phyloP scores from a whole-genome alignment of 257 asterid species.

The Apocynum venetum region DNA sequence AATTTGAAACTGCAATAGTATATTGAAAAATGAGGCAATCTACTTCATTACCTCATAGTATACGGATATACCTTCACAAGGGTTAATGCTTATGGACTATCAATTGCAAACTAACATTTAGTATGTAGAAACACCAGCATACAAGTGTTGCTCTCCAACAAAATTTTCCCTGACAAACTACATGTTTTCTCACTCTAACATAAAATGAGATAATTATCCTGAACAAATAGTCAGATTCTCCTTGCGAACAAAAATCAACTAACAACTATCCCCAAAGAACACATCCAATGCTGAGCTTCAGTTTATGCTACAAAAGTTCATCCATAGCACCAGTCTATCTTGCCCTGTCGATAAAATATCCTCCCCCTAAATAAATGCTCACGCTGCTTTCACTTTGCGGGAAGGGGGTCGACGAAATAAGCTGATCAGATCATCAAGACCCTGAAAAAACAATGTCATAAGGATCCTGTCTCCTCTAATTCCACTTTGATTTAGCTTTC shows the following conservation, averaged over 20 bases:
- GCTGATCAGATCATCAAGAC: slow-evolving; percentile 85
- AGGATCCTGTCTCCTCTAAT: neutral
- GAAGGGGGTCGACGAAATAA: slow-evolving; percentile 90
- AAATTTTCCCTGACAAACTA: neutral
- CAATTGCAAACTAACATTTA: neutral
- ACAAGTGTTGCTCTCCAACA: neutral
- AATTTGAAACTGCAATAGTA: neutral
- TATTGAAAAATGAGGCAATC: neutral
- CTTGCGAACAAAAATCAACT: neutral
- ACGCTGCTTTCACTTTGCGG: slow-evolving; percentile 69
- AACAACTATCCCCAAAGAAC: neutral
- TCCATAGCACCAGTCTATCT: neutral
- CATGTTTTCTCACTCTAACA: neutral
- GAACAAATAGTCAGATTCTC: neutral
- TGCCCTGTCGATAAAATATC: slow-evolving; percentile 14
- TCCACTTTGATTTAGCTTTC: neutral
- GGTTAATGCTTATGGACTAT: neutral
- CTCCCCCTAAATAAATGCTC: slow-evolving; percentile 11
- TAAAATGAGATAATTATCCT: neutral
- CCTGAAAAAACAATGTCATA: slow-evolving; percentile 45
- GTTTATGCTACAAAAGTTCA: slow-evolving; percentile 28
- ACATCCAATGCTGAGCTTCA: slow-evolving; percentile 22
- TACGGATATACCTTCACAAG: neutral
- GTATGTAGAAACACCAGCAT: neutral
- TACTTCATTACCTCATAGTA: neutral